A percentile compares a stretch with the other conserved stretches of the same genome.
These are phyloP conservation scores for Onygena corvina DNA, from an alignment of 2,329 filamentous ascomycete species.

Conservation along the genomic window DNA sequence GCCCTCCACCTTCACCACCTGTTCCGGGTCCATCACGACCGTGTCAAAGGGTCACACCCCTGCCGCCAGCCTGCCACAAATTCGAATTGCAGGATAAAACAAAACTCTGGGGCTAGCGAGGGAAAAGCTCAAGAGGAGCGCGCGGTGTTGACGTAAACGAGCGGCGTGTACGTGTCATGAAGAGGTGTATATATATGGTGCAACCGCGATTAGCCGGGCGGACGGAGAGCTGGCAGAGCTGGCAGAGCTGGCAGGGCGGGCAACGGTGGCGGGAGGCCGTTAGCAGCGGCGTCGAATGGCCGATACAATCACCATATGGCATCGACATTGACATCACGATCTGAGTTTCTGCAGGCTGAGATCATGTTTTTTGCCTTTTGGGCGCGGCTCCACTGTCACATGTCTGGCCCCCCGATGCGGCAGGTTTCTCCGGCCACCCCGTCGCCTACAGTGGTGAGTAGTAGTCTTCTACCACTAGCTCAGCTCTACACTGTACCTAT, in stretches of 20 bases:
- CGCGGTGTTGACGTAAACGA: neutral
- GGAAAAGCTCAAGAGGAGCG: neutral
- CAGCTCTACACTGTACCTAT: too few relatives aligned
- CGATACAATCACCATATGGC: too few relatives aligned
- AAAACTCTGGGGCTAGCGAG: too few relatives aligned
- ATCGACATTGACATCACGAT: neutral
- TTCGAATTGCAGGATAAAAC: neutral
- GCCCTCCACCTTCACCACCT: neutral
- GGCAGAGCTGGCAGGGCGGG: neutral
- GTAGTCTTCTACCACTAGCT: too few relatives aligned
- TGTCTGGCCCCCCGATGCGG: neutral
- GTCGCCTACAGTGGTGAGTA: too few relatives aligned
- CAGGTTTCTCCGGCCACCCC: conserved; percentile 4
- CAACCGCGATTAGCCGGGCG: neutral
- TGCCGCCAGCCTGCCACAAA: neutral
- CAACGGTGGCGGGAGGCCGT: too few relatives aligned
- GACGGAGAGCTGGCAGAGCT: neutral
- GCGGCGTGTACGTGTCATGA: neutral
- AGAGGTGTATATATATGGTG: neutral
- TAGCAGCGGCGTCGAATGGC: too few relatives aligned
- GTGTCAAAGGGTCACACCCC: neutral
- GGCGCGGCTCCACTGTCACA: conserved; percentile 2
- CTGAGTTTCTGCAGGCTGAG: neutral
- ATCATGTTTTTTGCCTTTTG: conserved; percentile 1
- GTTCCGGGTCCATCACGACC: conserved; percentile 1